Conservation (phyloP, 805 yeast species). For the Hanseniaspora nectarophila region DNA sequence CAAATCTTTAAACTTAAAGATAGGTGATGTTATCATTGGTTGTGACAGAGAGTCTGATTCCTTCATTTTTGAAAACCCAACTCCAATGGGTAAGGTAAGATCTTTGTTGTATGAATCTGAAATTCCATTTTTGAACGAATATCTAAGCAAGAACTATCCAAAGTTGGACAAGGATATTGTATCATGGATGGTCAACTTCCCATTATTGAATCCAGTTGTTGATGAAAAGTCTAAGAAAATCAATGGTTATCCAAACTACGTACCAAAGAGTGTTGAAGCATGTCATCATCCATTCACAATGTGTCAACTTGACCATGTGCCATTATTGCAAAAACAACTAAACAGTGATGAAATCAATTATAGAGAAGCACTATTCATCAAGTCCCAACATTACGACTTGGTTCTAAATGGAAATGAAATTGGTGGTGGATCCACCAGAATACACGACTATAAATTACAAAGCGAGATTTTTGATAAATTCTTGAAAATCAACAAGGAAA, state of each 20-base stretch:
- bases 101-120: conserved; percentile 50
- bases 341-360: conserved; percentile 16
- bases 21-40: conserved; percentile 68
- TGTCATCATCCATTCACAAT: conserved; percentile 98
- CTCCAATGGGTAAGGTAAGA: conserved; percentile 80
- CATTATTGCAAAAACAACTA: not conserved
- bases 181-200: conserved; percentile 85
- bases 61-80: conserved; percentile 78
- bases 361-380: conserved; percentile 46
- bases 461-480: conserved; percentile 55
- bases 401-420: conserved; percentile 90
- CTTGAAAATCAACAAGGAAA: conserved; percentile 44
- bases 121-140: conserved; percentile 31
- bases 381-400: conserved; percentile 88
- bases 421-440: conserved; percentile 95
- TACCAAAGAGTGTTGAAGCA: conserved; percentile 39
- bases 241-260: conserved; percentile 31
- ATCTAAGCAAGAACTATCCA: conserved; percentile 21
- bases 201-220: conserved; percentile 64
- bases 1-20: conserved; percentile 32
- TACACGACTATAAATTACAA: conserved; percentile 77
- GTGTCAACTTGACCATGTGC: conserved; percentile 25
- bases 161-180: conserved; percentile 33
- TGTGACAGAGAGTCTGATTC: conserved; percentile 51
- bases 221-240: conserved; percentile 16